Base-by-base conservation (phyloP, 2,329 filamentous ascomycete genomes). In the Xylaria sp. region DNA sequence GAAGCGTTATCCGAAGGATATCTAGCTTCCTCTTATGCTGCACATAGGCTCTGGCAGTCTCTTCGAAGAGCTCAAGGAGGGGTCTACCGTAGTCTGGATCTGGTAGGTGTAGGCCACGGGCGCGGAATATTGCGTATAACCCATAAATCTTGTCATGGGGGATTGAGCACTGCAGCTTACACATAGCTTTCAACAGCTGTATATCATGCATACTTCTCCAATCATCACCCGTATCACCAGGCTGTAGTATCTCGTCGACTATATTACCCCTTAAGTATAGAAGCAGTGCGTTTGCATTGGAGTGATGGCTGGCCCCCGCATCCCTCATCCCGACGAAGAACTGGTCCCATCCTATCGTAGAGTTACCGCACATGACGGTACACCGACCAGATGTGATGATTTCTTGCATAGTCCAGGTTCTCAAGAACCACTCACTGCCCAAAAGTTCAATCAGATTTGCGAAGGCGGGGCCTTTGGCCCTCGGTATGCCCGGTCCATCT, bases 371-470 rank as follows among this genome's bases (percentile, higher is more conserved):
- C 39, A 68, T 60, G 15, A 68, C 63, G 6, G 66, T 55, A 20
- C 65, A 68, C 13, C 49, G 41, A 9, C 36, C 18, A 5, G 67
- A 23, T 2, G 62, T 33, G 62, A 63, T 49, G 62, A 68, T 58
- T 18, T 73, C 71, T 48, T 72, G 71, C n/a, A 70, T 65, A 3
- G 66, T 70, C 71, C 71, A 73, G n/a, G 62, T 61, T 31, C 67
- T 57, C 8, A 54, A 31, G 41, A 73, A 73, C 67, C 69, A 73
- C 5, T 61, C 63, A 57, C 65, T 65, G 0, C 31, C 33, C 1
- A 71, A 43, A 25, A 69, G 52, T 8, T 23, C 52, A 5, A 23
- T 25, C 31, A 59, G 10, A 3, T 25, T 51, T 13, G 25, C 43
- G 7, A 39, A 49, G 20, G 43, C 41, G 13, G 46, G 36, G 12